Percentiles rank a stretch among this genome's conserved stretches.
phyloP scores from a whole-genome alignment of 805 yeast genomes.

The Yarrowia phangngaensis region DNA sequence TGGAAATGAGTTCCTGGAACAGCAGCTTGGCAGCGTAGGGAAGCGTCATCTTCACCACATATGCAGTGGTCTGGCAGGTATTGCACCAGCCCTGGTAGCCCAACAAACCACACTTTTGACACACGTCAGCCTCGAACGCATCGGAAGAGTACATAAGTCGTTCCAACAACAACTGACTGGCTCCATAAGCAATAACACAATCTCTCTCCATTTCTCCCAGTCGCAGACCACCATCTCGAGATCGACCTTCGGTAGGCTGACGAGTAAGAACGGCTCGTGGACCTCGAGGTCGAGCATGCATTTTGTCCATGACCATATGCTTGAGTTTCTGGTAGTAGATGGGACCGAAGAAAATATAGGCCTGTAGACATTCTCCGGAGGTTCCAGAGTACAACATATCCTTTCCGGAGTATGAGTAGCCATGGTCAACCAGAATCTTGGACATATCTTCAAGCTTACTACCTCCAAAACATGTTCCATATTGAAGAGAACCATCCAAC shows the following conservation, averaged over 20 bases:
- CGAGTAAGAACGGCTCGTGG: constrained; percentile 97
- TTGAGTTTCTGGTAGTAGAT: constrained; percentile 96
- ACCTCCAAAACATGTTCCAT: constrained; percentile 98
- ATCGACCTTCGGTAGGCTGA: constrained; percentile 98
- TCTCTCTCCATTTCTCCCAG: constrained; percentile 99
- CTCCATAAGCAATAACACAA: constrained; percentile 99
- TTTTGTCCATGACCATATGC: constrained; percentile 98
- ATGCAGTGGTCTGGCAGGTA: constrained; percentile 85
- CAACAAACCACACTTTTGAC: constrained; percentile 92
- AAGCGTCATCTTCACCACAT: constrained; percentile 87
- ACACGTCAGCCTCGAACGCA: constrained; percentile 95
- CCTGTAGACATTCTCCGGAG: constrained; percentile 95
- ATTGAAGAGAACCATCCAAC: constrained; percentile 81
- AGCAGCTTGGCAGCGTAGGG: constrained; percentile 98
- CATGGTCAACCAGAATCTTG: constrained; percentile 78
- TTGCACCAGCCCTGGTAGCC: constrained; percentile 98
- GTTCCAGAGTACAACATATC: constrained; percentile 97
- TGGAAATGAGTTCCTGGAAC: constrained; percentile 95
- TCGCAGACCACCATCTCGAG: constrained; percentile 98
- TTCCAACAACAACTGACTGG: constrained; percentile 88
- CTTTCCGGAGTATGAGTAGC: constrained; percentile 92
- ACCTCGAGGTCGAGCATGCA: constrained; percentile 99
- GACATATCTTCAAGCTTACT: constrained; percentile 96
- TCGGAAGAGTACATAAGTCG: constrained; percentile 95
- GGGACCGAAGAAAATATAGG: constrained; percentile 97